These are phyloP conservation scores for Neurospora africana DNA, from an alignment of 495 filamentous ascomycete genomes.

Conservation along the genomic window DNA sequence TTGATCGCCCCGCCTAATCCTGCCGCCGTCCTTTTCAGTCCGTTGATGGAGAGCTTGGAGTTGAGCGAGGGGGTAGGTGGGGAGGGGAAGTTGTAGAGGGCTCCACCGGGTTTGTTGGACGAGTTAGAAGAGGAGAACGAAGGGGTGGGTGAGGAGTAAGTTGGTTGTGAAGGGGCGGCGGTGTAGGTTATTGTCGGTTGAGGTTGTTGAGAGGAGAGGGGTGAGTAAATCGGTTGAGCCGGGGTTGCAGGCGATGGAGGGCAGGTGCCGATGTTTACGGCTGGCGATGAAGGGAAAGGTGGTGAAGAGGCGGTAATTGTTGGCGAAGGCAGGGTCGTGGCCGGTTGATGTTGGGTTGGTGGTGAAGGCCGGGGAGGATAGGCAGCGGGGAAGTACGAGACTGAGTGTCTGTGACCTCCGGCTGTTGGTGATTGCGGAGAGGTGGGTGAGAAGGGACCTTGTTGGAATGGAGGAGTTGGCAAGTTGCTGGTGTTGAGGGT, in stretches of 20 bases:
- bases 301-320: background rate
- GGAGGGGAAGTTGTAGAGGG: background rate
- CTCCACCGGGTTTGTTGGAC: background rate
- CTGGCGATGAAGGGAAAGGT: background rate
- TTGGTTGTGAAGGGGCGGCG: background rate
- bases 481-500: background rate
- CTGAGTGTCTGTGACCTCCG: background rate
- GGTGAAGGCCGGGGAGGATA: background rate
- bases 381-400: background rate
- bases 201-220: background rate
- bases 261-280: background rate
- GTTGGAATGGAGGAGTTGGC: background rate
- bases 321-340: background rate
- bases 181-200: background rate
- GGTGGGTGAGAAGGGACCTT: background rate
- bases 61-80: background rate
- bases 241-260: background rate
- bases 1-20: background rate
- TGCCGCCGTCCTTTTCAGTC: background rate
- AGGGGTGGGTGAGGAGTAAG: background rate
- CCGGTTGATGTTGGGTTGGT: background rate
- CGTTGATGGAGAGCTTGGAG: background rate
- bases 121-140: background rate
- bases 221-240: background rate
- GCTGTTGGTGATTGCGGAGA: background rate